phyloP scores from a whole-genome alignment of 495 filamentous ascomycete genomes.

The Cercophora sp. region DNA sequence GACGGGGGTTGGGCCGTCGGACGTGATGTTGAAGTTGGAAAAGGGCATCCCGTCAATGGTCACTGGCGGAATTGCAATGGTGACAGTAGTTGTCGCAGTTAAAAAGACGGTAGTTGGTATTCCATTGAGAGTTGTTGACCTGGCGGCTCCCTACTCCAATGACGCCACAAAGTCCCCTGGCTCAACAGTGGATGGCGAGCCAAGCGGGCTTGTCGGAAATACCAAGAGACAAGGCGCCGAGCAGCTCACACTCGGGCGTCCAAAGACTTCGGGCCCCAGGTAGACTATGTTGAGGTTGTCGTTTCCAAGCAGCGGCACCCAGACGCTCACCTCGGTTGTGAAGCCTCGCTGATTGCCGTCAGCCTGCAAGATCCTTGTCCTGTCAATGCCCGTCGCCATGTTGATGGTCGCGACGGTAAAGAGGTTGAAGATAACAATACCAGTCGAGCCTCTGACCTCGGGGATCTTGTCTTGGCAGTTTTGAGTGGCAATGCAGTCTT shows the following conservation, averaged over 20 bases:
- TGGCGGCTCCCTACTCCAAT: no score
- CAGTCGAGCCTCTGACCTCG: conserved; percentile 23
- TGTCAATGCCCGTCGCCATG: not conserved
- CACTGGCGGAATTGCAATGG: not conserved
- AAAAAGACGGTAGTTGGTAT: no score
- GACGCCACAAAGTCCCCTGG: not conserved
- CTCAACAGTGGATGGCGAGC: not conserved
- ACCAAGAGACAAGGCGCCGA: conserved; percentile 16
- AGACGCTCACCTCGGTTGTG: conserved; percentile 24
- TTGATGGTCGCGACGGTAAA: conserved; percentile 8
- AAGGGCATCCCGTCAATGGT: not conserved
- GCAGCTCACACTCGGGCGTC: conserved; percentile 7
- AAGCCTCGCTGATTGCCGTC: conserved; percentile 18
- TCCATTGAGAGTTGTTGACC: no score
- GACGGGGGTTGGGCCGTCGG: not conserved
- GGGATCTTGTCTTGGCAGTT: conserved; percentile 34
- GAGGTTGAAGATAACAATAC: conserved; percentile 21
- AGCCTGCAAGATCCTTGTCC: not conserved
- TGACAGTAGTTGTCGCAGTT: no score
- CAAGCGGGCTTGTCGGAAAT: conserved; percentile 16
- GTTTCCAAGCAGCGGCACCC: conserved; percentile 17
- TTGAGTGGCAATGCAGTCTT: conserved; percentile 32
- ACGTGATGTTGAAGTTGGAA: not conserved
- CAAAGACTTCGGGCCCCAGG: conserved; percentile 16
- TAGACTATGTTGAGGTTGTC: conserved; percentile 16